Percentiles rank a stretch among this genome's conserved stretches.
These are phyloP conservation scores for Leucocoprinus leucothites DNA, from an alignment of 768 basidiomycete species.

Conservation along the genomic window DNA sequence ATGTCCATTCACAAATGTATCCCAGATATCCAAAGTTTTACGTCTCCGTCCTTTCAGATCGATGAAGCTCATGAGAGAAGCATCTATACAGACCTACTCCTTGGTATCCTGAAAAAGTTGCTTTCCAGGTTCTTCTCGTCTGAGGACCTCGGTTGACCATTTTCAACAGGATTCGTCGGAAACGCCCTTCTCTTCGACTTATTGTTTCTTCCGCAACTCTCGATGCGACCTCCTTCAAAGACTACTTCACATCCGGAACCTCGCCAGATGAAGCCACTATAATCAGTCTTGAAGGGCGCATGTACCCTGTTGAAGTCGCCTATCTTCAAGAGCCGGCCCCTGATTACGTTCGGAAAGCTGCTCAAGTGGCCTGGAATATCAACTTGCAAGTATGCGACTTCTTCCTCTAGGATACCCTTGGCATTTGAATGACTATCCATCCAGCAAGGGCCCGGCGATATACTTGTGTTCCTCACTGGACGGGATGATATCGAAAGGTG, in stretches of 20 bases:
- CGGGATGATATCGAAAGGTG: conserved; percentile 95
- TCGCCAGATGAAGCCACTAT: conserved; percentile 74
- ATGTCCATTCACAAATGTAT: conserved; percentile 12
- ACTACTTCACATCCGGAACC: conserved; percentile 77
- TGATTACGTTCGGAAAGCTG: conserved; percentile 82
- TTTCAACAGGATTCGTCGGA: conserved; percentile 74
- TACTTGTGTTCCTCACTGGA: conserved; percentile 92
- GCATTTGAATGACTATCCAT: conserved; percentile 11
- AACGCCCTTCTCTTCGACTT: conserved; percentile 84
- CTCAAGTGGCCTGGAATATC: conserved; percentile 81
- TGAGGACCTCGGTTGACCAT: not conserved
- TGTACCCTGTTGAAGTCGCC: conserved; percentile 93
- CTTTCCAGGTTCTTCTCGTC: not conserved
- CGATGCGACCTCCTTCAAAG: conserved; percentile 84
- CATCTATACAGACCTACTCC: conserved; percentile 90
- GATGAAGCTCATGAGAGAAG: conserved; percentile 98
- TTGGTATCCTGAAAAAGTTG: conserved; percentile 94
- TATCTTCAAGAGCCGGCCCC: conserved; percentile 75
- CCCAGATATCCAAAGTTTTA: conserved; percentile 4
- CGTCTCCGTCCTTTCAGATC: conserved; percentile 47
- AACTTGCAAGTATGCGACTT: conserved; percentile 58
- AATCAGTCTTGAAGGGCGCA: conserved; percentile 88
- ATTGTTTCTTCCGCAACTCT: conserved; percentile 97
- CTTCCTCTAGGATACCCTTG: not conserved
- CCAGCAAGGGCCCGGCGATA: conserved; percentile 82